Percentiles rank a stretch among this genome's conserved stretches.
Conservation (phyloP, 2,329 filamentous ascomycete species). For the Arthrobotrys sinensis region DNA sequence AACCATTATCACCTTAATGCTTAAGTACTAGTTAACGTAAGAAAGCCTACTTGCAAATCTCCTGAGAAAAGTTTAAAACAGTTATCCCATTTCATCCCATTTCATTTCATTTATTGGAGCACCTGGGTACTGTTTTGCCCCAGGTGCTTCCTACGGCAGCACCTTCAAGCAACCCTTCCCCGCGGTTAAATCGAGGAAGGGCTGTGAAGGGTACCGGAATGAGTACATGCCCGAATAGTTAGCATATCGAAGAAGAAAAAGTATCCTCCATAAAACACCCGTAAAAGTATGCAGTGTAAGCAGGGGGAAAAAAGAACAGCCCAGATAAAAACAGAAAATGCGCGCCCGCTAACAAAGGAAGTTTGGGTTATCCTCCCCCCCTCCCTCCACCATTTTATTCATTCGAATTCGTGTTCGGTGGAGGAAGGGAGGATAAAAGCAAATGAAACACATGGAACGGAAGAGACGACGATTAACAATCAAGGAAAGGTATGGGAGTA, state of each 20-base stretch:
- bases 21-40: no score
- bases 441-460: slow-evolving; percentile 4
- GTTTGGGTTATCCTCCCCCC: background rate
- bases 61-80: no score
- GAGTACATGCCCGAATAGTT: slow-evolving; percentile 1
- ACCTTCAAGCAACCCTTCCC: slow-evolving; percentile 32
- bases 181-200: slow-evolving; percentile 31
- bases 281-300: background rate
- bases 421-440: slow-evolving; percentile 6
- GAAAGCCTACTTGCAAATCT: no score
- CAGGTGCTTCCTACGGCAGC: slow-evolving; percentile 10
- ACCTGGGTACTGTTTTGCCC: background rate
- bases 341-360: slow-evolving; percentile 4
- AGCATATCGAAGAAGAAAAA: background rate
- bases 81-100: background rate
- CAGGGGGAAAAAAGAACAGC: background rate
- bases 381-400: slow-evolving; percentile 12
- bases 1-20: no score
- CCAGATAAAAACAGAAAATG: background rate
- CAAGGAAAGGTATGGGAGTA: background rate
- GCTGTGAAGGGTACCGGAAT: slow-evolving; percentile 39
- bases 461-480: background rate
- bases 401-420: background rate
- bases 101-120: background rate
- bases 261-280: background rate